These are phyloP conservation scores for Asclepias syriaca DNA, from an alignment of 257 asterid genomes.

Conservation along the genomic window DNA sequence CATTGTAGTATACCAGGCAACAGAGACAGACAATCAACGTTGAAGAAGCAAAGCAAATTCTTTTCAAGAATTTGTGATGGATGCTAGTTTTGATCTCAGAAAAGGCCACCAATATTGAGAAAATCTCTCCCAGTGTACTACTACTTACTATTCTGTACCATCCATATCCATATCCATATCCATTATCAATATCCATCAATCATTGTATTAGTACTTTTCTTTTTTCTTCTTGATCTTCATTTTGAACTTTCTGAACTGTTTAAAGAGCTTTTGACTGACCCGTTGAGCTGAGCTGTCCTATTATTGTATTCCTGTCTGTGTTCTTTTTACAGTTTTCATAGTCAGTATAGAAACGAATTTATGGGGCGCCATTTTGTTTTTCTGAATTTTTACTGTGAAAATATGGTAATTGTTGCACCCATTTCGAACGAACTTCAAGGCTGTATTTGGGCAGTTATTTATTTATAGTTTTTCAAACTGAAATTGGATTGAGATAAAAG, in stretches of 20 bases:
- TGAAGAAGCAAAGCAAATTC: slow-evolving; percentile 19
- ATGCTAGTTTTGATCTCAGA: slow-evolving; percentile 2
- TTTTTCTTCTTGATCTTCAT: not conserved
- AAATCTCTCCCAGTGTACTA: slow-evolving; percentile 11
- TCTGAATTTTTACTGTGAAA: no score
- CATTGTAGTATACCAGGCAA: slow-evolving; percentile 25
- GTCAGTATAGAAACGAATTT: no score
- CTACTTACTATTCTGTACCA: not conserved
- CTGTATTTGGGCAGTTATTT: no score
- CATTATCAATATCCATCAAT: not conserved
- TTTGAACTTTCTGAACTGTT: slow-evolving; percentile 18
- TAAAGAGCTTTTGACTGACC: not conserved
- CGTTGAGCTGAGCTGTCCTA: not conserved
- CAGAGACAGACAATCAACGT: slow-evolving; percentile 18
- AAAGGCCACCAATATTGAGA: slow-evolving; percentile 14
- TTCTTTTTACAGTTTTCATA: not conserved
- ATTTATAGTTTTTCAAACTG: no score
- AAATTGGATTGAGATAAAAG: no score
- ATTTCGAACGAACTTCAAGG: no score
- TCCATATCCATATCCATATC: slow-evolving; percentile 3
- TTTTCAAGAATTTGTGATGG: slow-evolving; percentile 18
- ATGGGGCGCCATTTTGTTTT: no score
- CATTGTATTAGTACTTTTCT: slow-evolving; percentile 4
- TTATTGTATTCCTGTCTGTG: not conserved
- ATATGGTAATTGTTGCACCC: no score